Evolutionary conservation across 148 eudicot genomes (phyloP).

Genomic region (Simmondsia chinensis): DNA sequence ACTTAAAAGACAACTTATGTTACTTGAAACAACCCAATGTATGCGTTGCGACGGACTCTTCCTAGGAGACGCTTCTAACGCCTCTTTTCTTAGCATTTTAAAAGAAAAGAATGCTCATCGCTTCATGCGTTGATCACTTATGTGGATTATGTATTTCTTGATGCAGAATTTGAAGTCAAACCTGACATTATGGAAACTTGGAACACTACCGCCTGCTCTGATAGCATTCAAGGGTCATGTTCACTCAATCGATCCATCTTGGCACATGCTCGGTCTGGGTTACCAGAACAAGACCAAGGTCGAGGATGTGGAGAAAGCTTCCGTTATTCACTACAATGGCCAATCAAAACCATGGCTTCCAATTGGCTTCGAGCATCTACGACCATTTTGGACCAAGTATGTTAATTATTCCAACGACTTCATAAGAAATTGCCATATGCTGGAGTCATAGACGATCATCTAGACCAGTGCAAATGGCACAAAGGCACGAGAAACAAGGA

Average conservation of each 20-base stretch:
- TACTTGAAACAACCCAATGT: too few relatives aligned
- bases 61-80: too few relatives aligned
- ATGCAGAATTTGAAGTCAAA: conserved; percentile 93
- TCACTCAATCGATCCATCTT: conserved; percentile 78
- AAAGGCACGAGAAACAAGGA: conserved; percentile 18
- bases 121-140: too few relatives aligned
- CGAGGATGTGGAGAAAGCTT: conserved; percentile 71
- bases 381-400: conserved; percentile 96
- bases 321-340: conserved; percentile 98
- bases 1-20: too few relatives aligned
- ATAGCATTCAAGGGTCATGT: conserved; percentile 93
- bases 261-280: conserved; percentile 99
- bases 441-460: conserved; percentile 53
- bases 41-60: too few relatives aligned
- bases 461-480: conserved; percentile 16
- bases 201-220: conserved; percentile 95
- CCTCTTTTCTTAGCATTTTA: too few relatives aligned
- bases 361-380: conserved; percentile 94
- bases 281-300: conserved; percentile 78
- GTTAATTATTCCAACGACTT: conserved; percentile 87
- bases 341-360: conserved; percentile 97
- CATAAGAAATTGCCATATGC: conserved; percentile 80
- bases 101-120: too few relatives aligned
- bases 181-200: conserved; percentile 94
- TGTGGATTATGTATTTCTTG: background rate